Percentiles rank a stretch among this genome's conserved stretches.
Evolutionary conservation across 768 basidiomycete species (phyloP).

Genomic region (Leccinum variicolor): DNA sequence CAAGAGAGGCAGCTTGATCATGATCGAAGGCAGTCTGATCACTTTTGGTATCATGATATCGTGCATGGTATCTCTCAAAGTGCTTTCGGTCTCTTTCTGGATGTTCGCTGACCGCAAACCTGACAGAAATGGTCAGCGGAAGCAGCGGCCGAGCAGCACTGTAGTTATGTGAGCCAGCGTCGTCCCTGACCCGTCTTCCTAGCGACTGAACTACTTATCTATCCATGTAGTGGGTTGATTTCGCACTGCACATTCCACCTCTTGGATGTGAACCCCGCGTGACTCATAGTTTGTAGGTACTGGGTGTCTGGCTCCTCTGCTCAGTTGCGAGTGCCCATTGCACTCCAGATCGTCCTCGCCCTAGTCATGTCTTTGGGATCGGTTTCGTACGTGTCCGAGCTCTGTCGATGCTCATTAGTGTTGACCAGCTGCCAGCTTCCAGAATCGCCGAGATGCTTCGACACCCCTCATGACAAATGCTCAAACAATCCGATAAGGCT

Average conservation of each 20-base stretch:
- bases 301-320: conserved; percentile 49
- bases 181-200: not conserved
- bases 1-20: conserved; percentile 57
- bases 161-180: conserved; percentile 22
- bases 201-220: conserved; percentile 1
- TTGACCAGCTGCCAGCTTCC: conserved; percentile 39
- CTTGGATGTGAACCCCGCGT: not conserved
- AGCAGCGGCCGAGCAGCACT: not conserved
- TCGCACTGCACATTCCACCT: conserved; percentile 45
- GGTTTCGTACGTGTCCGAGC: conserved; percentile 39
- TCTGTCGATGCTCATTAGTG: not conserved
- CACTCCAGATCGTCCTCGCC: conserved; percentile 55
- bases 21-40: conserved; percentile 63
- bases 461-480: not conserved
- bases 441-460: conserved; percentile 52
- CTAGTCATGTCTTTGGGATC: conserved; percentile 46
- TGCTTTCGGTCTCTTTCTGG: not conserved
- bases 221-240: conserved; percentile 53
- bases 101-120: conserved; percentile 3
- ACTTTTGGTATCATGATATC: conserved; percentile 63
- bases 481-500: conserved; percentile 37
- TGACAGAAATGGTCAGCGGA: no score
- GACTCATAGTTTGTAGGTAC: conserved; percentile 35
- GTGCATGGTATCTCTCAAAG: conserved; percentile 33
- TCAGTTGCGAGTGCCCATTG: conserved; percentile 63